phyloP scores from a whole-genome alignment of 2,329 filamentous ascomycete genomes.

The Aspergillus quadricinctus region DNA sequence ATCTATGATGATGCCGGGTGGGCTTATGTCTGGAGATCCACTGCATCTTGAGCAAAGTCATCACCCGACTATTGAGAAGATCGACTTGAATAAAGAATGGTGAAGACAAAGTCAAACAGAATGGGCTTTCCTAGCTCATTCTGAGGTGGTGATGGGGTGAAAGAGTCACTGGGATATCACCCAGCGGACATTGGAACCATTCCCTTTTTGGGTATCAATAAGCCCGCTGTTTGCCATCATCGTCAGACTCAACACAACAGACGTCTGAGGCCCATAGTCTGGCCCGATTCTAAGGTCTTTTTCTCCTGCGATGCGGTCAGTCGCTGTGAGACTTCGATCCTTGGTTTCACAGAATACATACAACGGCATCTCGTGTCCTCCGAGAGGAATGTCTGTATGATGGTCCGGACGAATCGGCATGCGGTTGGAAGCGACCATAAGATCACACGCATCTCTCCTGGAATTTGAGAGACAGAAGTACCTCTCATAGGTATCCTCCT shows the following conservation, averaged over 20 bases:
- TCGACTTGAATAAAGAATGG: conserved; percentile 10
- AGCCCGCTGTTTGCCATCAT: conserved; percentile 6
- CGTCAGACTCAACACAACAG: background rate
- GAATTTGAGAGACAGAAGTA: background rate
- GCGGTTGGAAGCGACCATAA: background rate
- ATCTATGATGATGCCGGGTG: background rate
- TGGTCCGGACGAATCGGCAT: background rate
- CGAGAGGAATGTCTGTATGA: background rate
- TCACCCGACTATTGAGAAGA: conserved; percentile 13
- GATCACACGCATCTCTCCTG: background rate
- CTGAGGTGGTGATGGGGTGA: conserved; percentile 1
- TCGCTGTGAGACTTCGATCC: background rate
- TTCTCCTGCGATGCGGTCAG: background rate
- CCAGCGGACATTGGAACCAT: conserved; percentile 5
- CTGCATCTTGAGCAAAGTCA: background rate
- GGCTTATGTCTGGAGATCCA: conserved; percentile 5
- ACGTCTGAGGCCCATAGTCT: background rate
- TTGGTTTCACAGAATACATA: background rate
- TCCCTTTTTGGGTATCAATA: conserved; percentile 24
- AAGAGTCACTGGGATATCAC: background rate
- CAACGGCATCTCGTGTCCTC: background rate
- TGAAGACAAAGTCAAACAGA: conserved; percentile 1
- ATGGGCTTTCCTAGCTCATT: background rate
- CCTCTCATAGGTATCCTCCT: background rate
- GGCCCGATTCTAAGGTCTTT: background rate